Base-by-base conservation (phyloP, 345 rosid species). In the Acer negundo region DNA sequence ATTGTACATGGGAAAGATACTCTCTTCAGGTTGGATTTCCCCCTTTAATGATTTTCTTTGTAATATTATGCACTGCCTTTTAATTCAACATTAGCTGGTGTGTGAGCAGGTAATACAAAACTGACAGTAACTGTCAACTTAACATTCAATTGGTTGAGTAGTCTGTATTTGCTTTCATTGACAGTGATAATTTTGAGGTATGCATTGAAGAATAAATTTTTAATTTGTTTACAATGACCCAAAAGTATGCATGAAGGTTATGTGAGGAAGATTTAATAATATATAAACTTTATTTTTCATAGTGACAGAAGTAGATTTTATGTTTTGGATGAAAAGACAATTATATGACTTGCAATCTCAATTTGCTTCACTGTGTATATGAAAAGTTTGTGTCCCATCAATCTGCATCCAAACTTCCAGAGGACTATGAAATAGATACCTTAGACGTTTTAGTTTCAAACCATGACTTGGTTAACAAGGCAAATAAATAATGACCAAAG, bases 1-100 rank as follows among this genome's bases (percentile, higher is more conserved):
- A 86, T 56, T 96, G 99, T 81, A 80, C 80, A 4, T 89, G 80
- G 68, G 86, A 90, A 77, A 92, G 80, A 74, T 90, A 90, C 71
- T 77, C 70, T 67, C 97, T 96, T 76, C 93, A 92, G 95, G 99
- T 96, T 75, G 75, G 80, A 35, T 65, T 22, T 59, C 10, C 67
- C 6, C 59, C 16, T 67, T 24, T 40, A 15, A 75, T 19, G 59
- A 10, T 74, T 40, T 24, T 61, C 59, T 67, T 74, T 31, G 16
- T 42, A 23, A 5, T 23, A 28, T 69, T 55, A 13, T 40, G 58
- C 56, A 6, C 0, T 47, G 53, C 61, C 70, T 56, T 65, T 56
- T 59, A 16, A 38, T 26, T 76, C 49, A 19, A 2, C 65, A 71
- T 59, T 72, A 65, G 58, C 42, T 73, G 65, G 44, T 63, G 40